Conservation (phyloP, 129 eudicot genomes). For the Pulicaria dysenterica region DNA sequence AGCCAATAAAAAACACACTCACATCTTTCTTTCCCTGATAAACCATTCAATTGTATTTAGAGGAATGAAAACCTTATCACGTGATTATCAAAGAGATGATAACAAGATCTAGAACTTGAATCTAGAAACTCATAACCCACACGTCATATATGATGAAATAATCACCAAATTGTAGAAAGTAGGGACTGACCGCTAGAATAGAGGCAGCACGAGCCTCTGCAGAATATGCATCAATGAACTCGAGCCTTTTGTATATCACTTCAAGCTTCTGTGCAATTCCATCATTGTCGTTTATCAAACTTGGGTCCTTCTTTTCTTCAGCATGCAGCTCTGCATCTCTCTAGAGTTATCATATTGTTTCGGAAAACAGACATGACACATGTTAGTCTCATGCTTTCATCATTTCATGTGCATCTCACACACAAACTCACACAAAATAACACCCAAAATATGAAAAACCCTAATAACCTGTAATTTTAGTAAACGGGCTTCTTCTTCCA, state of each 20-base stretch:
- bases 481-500: slow-evolving; percentile 83
- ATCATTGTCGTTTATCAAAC: slow-evolving; percentile 53
- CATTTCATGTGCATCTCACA: slow-evolving; percentile 21
- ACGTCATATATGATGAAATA: slow-evolving; percentile 1
- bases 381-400: not conserved
- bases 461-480: slow-evolving; percentile 64
- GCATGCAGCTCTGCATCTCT: slow-evolving; percentile 60
- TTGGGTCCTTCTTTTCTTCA: slow-evolving; percentile 51
- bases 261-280: slow-evolving; percentile 72
- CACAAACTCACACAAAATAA: not conserved
- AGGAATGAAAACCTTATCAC: not conserved
- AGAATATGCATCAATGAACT: slow-evolving; percentile 88
- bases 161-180: not conserved
- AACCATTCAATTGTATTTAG: not conserved
- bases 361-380: not conserved
- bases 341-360: slow-evolving; percentile 35
- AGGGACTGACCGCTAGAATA: slow-evolving; percentile 86
- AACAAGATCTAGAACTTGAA: slow-evolving; percentile 1
- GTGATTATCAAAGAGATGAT: not conserved
- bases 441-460: no score
- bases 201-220: slow-evolving; percentile 98
- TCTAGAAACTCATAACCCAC: slow-evolving; percentile 8
- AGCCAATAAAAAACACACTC: no score
- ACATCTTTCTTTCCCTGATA: no score
- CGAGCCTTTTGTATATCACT: slow-evolving; percentile 88